Evolutionary conservation across 768 basidiomycete species (phyloP).

Genomic region (Lentinula aciculospora): DNA sequence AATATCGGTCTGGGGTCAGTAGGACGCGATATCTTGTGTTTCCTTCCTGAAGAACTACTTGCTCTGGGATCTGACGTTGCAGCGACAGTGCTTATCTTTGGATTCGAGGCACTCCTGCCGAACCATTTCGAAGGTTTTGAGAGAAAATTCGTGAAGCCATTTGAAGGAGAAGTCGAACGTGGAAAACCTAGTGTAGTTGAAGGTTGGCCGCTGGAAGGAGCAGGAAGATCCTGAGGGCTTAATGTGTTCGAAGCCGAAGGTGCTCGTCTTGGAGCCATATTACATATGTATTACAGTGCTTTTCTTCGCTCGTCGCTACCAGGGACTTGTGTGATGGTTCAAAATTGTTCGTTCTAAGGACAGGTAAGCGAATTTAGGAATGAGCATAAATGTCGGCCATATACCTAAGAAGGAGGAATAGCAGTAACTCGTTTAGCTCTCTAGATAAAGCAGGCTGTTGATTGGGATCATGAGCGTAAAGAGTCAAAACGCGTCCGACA

Average conservation of each 20-base stretch:
- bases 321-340: background rate
- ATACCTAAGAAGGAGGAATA: background rate
- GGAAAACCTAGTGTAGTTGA: slow-evolving; percentile 33
- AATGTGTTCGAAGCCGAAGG: slow-evolving; percentile 31
- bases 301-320: background rate
- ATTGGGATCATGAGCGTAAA: background rate
- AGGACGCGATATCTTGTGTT: slow-evolving; percentile 80
- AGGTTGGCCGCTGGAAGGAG: slow-evolving; percentile 19
- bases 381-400: too few relatives aligned
- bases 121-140: slow-evolving; percentile 73
- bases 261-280: slow-evolving; percentile 48
- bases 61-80: slow-evolving; percentile 39
- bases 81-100: slow-evolving; percentile 30
- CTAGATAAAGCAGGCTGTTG: background rate
- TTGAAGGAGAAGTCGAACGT: slow-evolving; percentile 55
- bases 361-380: background rate
- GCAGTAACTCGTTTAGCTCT: background rate
- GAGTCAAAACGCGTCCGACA: slow-evolving; percentile 1
- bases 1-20: slow-evolving; percentile 78
- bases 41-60: slow-evolving; percentile 39
- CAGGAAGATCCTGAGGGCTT: slow-evolving; percentile 27
- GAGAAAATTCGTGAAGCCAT: slow-evolving; percentile 57
- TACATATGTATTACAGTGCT: background rate
- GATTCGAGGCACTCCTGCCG: slow-evolving; percentile 49
- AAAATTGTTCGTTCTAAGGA: background rate